Percentiles rank a stretch among this genome's conserved stretches.
These are phyloP conservation scores for Chenopodium album DNA, from an alignment of 148 eudicot species.

Conservation along the genomic window DNA sequence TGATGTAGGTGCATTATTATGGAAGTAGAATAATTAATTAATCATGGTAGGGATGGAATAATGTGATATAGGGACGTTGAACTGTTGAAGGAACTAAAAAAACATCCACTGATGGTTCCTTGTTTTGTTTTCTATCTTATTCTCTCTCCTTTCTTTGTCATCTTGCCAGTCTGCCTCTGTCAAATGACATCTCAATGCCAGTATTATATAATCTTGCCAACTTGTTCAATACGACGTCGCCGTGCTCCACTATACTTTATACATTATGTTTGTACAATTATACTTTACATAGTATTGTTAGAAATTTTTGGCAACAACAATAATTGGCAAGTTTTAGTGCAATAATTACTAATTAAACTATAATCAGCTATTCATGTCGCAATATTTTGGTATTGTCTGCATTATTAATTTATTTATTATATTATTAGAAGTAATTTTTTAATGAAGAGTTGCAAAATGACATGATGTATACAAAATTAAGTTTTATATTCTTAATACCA, in stretches of 20 bases:
- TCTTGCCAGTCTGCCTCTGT: slow-evolving; percentile 28
- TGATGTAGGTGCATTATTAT: neutral
- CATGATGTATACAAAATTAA: too few relatives aligned
- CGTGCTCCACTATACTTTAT: neutral
- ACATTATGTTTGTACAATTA: too few relatives aligned
- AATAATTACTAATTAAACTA: too few relatives aligned
- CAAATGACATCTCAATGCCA: slow-evolving; percentile 30
- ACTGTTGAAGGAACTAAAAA: slow-evolving; percentile 26
- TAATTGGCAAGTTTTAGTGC: too few relatives aligned
- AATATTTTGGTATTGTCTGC: too few relatives aligned
- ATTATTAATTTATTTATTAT: too few relatives aligned
- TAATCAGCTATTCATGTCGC: too few relatives aligned
- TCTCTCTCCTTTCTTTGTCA: slow-evolving; percentile 13
- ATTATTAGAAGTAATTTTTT: too few relatives aligned
- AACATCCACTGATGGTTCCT: slow-evolving; percentile 9
- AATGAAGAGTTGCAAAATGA: too few relatives aligned
- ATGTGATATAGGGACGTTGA: slow-evolving; percentile 23
- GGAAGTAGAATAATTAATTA: neutral
- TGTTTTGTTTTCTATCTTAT: neutral
- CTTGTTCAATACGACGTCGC: slow-evolving; percentile 7
- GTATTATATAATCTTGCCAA: neutral
- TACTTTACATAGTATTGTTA: too few relatives aligned
- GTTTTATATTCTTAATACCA: too few relatives aligned
- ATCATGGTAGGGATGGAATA: neutral
- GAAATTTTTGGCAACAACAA: too few relatives aligned